Evolutionary conservation across 2,329 filamentous ascomycete genomes (phyloP).

Genomic region (Talaromyces sp.): DNA sequence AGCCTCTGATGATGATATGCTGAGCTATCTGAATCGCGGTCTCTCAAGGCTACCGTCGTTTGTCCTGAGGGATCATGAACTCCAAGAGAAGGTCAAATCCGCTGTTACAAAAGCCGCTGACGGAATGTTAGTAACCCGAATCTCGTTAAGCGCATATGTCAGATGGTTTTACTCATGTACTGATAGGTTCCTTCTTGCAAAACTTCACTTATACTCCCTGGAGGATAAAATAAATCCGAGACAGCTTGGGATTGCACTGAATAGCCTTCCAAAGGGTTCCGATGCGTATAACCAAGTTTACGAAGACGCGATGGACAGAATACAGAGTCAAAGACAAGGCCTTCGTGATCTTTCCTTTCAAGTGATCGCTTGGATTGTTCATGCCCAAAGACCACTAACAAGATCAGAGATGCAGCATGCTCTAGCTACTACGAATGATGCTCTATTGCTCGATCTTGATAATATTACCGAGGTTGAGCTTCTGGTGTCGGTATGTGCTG

Average conservation of each 20-base stretch:
- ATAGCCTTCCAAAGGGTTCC: slow-evolving; percentile 14
- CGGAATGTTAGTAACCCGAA: slow-evolving; percentile 18
- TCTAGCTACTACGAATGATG: slow-evolving; percentile 21
- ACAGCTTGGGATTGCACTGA: slow-evolving; percentile 14
- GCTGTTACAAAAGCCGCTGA: slow-evolving; percentile 11
- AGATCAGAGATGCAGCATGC: slow-evolving; percentile 16
- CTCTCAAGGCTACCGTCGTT: slow-evolving; percentile 15
- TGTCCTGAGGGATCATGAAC: slow-evolving; percentile 8
- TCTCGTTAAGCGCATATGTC: background rate
- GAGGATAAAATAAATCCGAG: slow-evolving; percentile 18
- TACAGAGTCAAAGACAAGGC: slow-evolving; percentile 13
- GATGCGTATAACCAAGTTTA: slow-evolving; percentile 19
- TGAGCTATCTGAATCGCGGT: background rate
- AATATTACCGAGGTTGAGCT: slow-evolving; percentile 18
- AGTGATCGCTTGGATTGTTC: slow-evolving; percentile 15
- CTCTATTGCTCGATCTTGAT: slow-evolving; percentile 16
- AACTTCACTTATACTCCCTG: slow-evolving; percentile 12
- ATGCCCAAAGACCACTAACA: slow-evolving; percentile 12
- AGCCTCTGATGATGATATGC: slow-evolving; percentile 3
- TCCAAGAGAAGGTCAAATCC: slow-evolving; percentile 18
- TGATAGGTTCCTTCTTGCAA: slow-evolving; percentile 16
- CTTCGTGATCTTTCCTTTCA: background rate
- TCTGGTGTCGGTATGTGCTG: slow-evolving; percentile 38
- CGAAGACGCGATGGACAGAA: slow-evolving; percentile 21
- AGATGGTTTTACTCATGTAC: background rate